phyloP scores from a whole-genome alignment of 2,329 filamentous ascomycete genomes.

The Pestalotiopsis sp. region DNA sequence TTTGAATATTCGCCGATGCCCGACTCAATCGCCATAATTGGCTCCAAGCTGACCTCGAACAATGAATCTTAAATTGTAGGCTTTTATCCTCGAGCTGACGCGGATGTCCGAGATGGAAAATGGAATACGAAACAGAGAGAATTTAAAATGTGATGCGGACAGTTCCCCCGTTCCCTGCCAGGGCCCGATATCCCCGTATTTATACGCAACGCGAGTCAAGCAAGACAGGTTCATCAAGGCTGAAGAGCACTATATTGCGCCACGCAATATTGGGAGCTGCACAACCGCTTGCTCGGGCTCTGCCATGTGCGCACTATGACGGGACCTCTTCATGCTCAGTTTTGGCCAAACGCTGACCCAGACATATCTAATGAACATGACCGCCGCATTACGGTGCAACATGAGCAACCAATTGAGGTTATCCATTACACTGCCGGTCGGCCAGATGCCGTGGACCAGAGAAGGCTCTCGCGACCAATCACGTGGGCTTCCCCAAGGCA shows the following conservation, averaged over 20 bases:
- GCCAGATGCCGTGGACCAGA: not conserved
- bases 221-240: not conserved
- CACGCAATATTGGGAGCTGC: not conserved
- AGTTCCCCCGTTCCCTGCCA: not conserved
- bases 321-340: not conserved
- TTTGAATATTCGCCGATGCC: not conserved
- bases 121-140: not conserved
- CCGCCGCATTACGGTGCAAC: not conserved
- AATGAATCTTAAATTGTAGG: not conserved
- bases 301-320: not conserved
- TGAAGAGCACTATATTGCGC: not conserved
- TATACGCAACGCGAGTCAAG: not conserved
- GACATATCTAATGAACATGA: not conserved
- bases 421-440: not conserved
- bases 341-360: not conserved
- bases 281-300: not conserved
- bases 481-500: not conserved
- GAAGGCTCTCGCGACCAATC: not conserved
- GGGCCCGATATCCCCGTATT: not conserved
- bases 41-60: not conserved
- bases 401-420: not conserved
- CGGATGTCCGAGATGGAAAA: not conserved
- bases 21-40: conserved; percentile 6
- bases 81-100: not conserved
- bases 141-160: not conserved